A percentile compares a stretch with the other conserved stretches of the same genome.
Evolutionary conservation across 2,329 filamentous ascomycete species (phyloP).

Genomic region (Colletotrichum sp.): DNA sequence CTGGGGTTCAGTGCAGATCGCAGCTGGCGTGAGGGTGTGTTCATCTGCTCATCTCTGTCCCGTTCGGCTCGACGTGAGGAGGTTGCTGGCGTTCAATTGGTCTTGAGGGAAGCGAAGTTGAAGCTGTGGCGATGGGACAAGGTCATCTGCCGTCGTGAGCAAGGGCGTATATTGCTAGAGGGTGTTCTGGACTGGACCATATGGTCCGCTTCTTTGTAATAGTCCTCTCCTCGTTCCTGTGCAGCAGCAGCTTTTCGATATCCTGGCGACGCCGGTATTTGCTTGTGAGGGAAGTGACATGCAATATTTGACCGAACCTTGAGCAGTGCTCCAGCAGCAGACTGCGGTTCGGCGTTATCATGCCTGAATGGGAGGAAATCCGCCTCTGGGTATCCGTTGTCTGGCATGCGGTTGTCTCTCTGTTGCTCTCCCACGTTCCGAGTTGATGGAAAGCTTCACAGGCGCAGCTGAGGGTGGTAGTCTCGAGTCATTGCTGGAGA

Average conservation of each 20-base stretch:
- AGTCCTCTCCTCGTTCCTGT: background rate
- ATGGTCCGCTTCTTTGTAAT: background rate
- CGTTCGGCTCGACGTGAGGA: background rate
- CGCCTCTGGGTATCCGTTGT: background rate
- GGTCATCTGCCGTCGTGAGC: background rate
- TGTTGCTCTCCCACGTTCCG: background rate
- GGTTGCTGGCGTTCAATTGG: background rate
- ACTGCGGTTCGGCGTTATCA: background rate
- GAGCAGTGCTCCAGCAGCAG: background rate
- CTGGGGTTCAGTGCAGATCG: conserved; percentile 10
- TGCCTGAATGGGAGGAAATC: background rate
- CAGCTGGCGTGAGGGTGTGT: conserved; percentile 5
- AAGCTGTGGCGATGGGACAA: background rate
- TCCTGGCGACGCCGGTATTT: background rate
- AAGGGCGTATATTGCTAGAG: background rate
- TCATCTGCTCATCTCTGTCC: conserved; percentile 10
- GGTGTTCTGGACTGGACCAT: background rate
- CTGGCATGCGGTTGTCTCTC: background rate
- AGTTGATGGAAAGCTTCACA: background rate
- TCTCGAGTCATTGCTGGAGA: background rate
- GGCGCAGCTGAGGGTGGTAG: background rate
- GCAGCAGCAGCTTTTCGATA: background rate
- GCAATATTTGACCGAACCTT: background rate
- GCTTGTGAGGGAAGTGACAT: background rate
- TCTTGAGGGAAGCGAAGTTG: background rate